Evolutionary conservation across 2,329 filamentous ascomycete genomes (phyloP).

Genomic region (Rhinocladiella similis): DNA sequence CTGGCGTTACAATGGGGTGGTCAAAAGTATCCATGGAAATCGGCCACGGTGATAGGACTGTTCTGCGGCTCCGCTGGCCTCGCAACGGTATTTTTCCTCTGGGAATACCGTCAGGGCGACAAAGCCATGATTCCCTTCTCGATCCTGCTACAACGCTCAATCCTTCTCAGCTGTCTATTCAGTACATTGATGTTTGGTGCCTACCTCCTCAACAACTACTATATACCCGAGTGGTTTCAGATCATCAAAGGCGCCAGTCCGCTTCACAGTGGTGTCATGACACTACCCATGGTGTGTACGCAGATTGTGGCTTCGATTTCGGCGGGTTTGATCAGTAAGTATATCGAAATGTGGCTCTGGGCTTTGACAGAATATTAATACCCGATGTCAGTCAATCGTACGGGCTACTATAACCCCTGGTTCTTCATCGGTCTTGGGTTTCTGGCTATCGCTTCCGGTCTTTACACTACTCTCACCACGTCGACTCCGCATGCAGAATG

Average conservation of each 20-base stretch:
- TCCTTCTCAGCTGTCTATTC: slow-evolving; percentile 11
- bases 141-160: slow-evolving; percentile 18
- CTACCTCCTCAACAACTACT: slow-evolving; percentile 32
- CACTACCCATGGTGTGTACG: slow-evolving; percentile 21
- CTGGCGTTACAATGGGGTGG: slow-evolving; percentile 32
- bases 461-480: slow-evolving; percentile 38
- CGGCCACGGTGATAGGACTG: slow-evolving; percentile 30
- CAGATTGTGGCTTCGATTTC: slow-evolving; percentile 19
- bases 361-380: background rate
- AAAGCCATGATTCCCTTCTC: slow-evolving; percentile 27
- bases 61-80: slow-evolving; percentile 31
- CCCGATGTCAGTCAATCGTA: slow-evolving; percentile 3
- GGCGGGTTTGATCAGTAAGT: slow-evolving; percentile 15
- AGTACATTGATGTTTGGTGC: slow-evolving; percentile 34
- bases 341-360: background rate
- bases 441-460: slow-evolving; percentile 37
- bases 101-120: slow-evolving; percentile 23
- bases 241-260: slow-evolving; percentile 39
- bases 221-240: slow-evolving; percentile 48
- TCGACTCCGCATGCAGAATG: slow-evolving; percentile 36
- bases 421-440: slow-evolving; percentile 37
- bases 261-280: slow-evolving; percentile 25
- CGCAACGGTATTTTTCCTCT: slow-evolving; percentile 34
- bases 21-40: slow-evolving; percentile 24
- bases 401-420: slow-evolving; percentile 43